These are phyloP conservation scores for Hymenotorrendiella dingleyae DNA, from an alignment of 2,329 filamentous ascomycete species.

Conservation along the genomic window DNA sequence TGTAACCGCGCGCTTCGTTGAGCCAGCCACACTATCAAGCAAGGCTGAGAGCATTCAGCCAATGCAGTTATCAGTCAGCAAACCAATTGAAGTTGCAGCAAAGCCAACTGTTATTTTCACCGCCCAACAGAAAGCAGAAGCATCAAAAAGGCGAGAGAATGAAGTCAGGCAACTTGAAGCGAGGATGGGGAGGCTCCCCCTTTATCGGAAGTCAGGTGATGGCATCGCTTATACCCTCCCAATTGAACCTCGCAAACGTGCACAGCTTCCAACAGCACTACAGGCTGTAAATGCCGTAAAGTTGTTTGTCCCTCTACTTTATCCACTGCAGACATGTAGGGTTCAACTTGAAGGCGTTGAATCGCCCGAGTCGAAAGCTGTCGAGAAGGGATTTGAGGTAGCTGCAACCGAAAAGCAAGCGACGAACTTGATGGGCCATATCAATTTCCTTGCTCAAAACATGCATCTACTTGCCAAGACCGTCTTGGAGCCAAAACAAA, in stretches of 20 bases:
- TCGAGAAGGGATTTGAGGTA: slow-evolving; percentile 60
- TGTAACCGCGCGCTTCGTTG: slow-evolving; percentile 21
- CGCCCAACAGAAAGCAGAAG: slow-evolving; percentile 53
- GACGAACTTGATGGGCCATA: slow-evolving; percentile 61
- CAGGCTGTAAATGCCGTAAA: slow-evolving; percentile 58
- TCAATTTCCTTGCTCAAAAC: slow-evolving; percentile 71
- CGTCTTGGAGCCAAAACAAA: slow-evolving; percentile 28
- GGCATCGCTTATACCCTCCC: slow-evolving; percentile 66
- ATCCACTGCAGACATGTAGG: slow-evolving; percentile 63
- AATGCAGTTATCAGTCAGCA: slow-evolving; percentile 1
- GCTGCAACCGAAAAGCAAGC: slow-evolving; percentile 51
- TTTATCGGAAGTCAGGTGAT: slow-evolving; percentile 64
- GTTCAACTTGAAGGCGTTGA: slow-evolving; percentile 61
- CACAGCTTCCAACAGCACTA: slow-evolving; percentile 55
- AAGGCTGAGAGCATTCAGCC: slow-evolving; percentile 4
- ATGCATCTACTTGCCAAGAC: slow-evolving; percentile 61
- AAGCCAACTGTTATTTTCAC: slow-evolving; percentile 38
- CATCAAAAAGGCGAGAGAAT: slow-evolving; percentile 55
- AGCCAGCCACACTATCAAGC: slow-evolving; percentile 10
- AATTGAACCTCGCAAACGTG: slow-evolving; percentile 56
- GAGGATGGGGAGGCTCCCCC: slow-evolving; percentile 60
- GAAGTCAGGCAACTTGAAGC: slow-evolving; percentile 71
- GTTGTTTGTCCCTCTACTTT: slow-evolving; percentile 63
- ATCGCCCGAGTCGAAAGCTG: slow-evolving; percentile 50
- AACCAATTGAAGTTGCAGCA: slow-evolving; percentile 6